Evolutionary conservation across 129 eudicot species (phyloP).

Genomic region (Flaveria linearis): DNA sequence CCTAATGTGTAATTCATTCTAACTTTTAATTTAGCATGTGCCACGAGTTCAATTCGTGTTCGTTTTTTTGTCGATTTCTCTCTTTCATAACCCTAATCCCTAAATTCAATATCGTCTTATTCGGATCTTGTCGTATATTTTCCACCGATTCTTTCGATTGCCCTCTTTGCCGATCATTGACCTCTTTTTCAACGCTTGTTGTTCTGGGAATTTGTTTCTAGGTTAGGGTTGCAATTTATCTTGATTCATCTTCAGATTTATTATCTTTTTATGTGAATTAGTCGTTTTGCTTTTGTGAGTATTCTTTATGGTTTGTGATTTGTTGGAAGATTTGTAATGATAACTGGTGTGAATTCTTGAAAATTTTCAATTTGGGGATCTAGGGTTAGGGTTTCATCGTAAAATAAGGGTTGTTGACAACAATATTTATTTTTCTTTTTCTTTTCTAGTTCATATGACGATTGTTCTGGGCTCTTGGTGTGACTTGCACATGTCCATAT

Average conservation of each 20-base stretch:
- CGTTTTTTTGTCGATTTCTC: constrained; percentile 4
- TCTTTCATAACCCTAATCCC: constrained; percentile 31
- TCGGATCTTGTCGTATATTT: background rate
- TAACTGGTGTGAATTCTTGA: background rate
- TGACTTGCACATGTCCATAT: constrained; percentile 9
- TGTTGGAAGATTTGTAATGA: background rate
- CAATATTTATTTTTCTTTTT: background rate
- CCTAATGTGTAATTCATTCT: too few species aligned
- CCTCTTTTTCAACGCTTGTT: constrained; percentile 28
- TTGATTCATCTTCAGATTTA: constrained; percentile 18
- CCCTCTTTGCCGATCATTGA: constrained; percentile 32
- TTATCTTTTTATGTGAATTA: constrained; percentile 17
- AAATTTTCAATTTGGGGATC: constrained; percentile 38
- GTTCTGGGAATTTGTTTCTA: constrained; percentile 29
- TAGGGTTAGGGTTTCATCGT: constrained; percentile 35
- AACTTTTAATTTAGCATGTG: background rate
- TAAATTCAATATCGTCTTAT: constrained; percentile 29
- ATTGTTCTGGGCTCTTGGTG: background rate
- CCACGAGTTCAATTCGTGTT: constrained; percentile 2
- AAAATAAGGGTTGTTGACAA: constrained; percentile 13
- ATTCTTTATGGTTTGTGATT: constrained; percentile 24
- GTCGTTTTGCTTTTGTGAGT: background rate
- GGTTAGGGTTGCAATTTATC: constrained; percentile 39
- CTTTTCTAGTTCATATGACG: background rate
- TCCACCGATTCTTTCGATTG: constrained; percentile 33